Percentiles rank a stretch among this genome's conserved stretches.
phyloP scores from a whole-genome alignment of 345 rosid species.

The Garcia nutans region DNA sequence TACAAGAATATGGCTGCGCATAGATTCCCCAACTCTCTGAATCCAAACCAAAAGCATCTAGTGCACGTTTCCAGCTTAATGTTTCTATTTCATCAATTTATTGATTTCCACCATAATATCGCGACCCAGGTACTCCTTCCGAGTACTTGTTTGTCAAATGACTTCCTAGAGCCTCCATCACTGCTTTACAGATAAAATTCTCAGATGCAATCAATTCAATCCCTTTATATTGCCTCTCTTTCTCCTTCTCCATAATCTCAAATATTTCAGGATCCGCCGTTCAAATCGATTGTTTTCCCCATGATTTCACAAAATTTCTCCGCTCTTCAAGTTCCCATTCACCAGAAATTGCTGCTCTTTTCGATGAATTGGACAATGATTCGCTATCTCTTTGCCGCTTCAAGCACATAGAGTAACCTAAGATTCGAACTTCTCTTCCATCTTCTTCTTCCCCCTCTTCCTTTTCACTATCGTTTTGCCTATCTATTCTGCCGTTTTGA shows the following conservation, averaged over 20 bases:
- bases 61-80: conserved; percentile 64
- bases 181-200: conserved; percentile 84
- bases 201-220: conserved; percentile 92
- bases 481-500: neutral
- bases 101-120: conserved; percentile 74
- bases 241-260: conserved; percentile 66
- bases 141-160: conserved; percentile 92
- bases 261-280: conserved; percentile 59
- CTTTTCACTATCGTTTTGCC: conserved; percentile 2
- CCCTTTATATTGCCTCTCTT: conserved; percentile 65
- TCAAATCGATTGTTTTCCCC: conserved; percentile 56
- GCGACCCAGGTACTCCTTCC: conserved; percentile 82
- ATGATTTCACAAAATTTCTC: conserved; percentile 35
- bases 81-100: conserved; percentile 70
- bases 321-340: conserved; percentile 33
- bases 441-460: conserved; percentile 27
- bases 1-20: conserved; percentile 83
- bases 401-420: conserved; percentile 66
- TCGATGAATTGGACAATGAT: conserved; percentile 24
- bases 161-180: conserved; percentile 88
- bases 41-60: conserved; percentile 56
- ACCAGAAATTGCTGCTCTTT: conserved; percentile 11
- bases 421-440: conserved; percentile 45
- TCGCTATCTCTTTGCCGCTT: conserved; percentile 41
- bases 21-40: conserved; percentile 72